Evolutionary conservation across 139 green algal species (phyloP).

Genomic region (Ulvella scutata): DNA sequence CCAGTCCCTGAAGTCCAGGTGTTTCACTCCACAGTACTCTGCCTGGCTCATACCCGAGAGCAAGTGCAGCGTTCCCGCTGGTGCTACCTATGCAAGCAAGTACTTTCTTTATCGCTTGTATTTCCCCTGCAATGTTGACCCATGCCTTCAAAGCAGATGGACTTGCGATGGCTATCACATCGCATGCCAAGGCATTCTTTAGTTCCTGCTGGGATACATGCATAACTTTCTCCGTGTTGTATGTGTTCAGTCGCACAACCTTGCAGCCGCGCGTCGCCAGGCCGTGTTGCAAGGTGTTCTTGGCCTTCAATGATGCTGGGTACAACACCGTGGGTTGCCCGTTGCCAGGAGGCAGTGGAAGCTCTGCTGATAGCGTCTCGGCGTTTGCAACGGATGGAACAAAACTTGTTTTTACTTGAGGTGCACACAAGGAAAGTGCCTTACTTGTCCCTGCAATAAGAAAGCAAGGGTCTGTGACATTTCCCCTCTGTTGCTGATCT

Average conservation of each 20-base stretch:
- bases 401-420: background rate
- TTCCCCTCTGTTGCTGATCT: too few species aligned
- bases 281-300: conserved; percentile 43
- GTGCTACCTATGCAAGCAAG: conserved; percentile 68
- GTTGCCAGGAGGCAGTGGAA: conserved; percentile 37
- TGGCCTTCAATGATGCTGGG: conserved; percentile 55
- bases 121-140: conserved; percentile 37
- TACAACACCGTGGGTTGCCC: conserved; percentile 47
- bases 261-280: conserved; percentile 41
- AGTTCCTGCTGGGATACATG: conserved; percentile 21
- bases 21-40: conserved; percentile 36
- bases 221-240: conserved; percentile 53
- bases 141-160: conserved; percentile 78
- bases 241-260: conserved; percentile 67
- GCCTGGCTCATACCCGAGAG: conserved; percentile 19
- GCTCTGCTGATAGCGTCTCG: background rate
- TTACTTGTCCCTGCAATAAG: too few species aligned
- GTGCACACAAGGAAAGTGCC: too few species aligned
- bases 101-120: conserved; percentile 14
- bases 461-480: too few species aligned
- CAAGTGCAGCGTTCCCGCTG: conserved; percentile 32
- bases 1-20: conserved; percentile 52
- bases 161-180: conserved; percentile 65
- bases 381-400: conserved; percentile 6
- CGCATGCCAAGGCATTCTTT: conserved; percentile 23